Conservation (phyloP, 345 rosid species). For the Combretum micranthum region DNA sequence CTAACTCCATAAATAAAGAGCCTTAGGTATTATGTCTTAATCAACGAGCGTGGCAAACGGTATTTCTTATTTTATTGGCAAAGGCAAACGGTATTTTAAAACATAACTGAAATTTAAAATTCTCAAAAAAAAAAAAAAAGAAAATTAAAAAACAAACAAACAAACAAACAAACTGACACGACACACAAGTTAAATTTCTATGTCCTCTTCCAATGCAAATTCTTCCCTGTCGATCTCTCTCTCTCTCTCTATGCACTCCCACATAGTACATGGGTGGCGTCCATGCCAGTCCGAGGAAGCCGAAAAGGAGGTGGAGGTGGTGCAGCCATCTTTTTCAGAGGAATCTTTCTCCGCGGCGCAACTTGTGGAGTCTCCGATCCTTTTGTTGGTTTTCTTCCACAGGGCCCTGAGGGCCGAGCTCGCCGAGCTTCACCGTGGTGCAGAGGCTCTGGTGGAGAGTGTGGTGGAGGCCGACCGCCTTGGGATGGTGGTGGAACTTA, state of each 20-base stretch:
- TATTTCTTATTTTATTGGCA: too few relatives aligned
- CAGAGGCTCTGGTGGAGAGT: slow-evolving; percentile 25
- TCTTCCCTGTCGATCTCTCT: not conserved
- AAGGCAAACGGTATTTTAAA: slow-evolving; percentile 12
- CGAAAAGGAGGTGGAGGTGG: not conserved
- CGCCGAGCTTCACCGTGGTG: slow-evolving; percentile 37
- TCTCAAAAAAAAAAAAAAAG: not conserved
- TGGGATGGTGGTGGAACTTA: slow-evolving; percentile 29
- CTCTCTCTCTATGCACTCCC: slow-evolving; percentile 3
- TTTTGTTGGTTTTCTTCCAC: slow-evolving; percentile 58
- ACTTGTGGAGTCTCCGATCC: slow-evolving; percentile 55
- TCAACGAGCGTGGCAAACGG: slow-evolving; percentile 26
- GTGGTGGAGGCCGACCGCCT: slow-evolving; percentile 11
- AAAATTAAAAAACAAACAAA: not conserved
- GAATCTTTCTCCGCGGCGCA: slow-evolving; percentile 11
- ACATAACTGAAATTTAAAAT: slow-evolving; percentile 2
- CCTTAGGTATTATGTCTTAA: slow-evolving; percentile 31
- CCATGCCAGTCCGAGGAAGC: not conserved
- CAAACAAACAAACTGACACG: not conserved
- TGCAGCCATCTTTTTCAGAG: not conserved
- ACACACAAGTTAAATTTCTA: not conserved
- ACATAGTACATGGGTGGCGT: slow-evolving; percentile 2
- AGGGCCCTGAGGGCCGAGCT: slow-evolving; percentile 58
- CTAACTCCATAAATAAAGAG: not conserved
- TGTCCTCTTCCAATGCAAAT: not conserved